A percentile compares a stretch with the other conserved stretches of the same genome.
These are phyloP conservation scores for barley (Hordeum vulgare) DNA, from an alignment of 176 grass and related monocot species.

Conservation along the genomic window MorexV3_pseudomolecules_assembly NC_058519.1:596902117-596902616, in stretches of 20 bases:
- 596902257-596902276: slow-evolving; percentile 14
- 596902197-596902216: not conserved
- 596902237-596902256: slow-evolving; percentile 17
- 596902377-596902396: not conserved
- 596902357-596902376: not conserved
- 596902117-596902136: not conserved
- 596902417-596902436: slow-evolving; percentile 75
- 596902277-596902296: not conserved
- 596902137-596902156: not conserved
- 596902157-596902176: not conserved
- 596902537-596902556: slow-evolving; percentile 60
- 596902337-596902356: not conserved
- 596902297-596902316: not conserved
- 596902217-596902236: slow-evolving; percentile 26
- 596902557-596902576: not conserved
- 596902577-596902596: not conserved
- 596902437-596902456: slow-evolving; percentile 59
- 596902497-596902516: slow-evolving; percentile 69
- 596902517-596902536: slow-evolving; percentile 88
- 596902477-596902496: slow-evolving; percentile 58
- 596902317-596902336: not conserved
- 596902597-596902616: not conserved
- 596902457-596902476: slow-evolving; percentile 23
- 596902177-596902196: not conserved
- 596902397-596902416: slow-evolving; percentile 75